These are phyloP conservation scores for Cercospora janseana DNA, from an alignment of 2,329 filamentous ascomycete species.

Conservation along the genomic window DNA sequence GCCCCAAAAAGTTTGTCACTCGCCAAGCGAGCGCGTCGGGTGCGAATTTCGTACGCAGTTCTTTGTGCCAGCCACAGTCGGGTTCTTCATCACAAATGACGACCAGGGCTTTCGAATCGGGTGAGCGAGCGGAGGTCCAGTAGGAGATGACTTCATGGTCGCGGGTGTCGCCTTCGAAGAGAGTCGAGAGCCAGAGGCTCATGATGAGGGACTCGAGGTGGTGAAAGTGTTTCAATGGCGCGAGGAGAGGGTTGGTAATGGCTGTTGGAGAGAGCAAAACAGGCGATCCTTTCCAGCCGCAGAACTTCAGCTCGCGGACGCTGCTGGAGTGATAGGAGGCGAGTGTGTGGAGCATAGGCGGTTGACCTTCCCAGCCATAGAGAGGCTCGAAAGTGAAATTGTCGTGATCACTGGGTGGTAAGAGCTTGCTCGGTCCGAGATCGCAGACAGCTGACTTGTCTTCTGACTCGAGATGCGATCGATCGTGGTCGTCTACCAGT, in stretches of 20 bases:
- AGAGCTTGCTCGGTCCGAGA: conserved; percentile 27
- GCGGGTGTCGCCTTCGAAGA: conserved; percentile 39
- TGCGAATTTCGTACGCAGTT: conserved; percentile 42
- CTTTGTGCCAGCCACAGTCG: conserved; percentile 43
- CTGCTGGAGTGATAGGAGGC: conserved; percentile 43
- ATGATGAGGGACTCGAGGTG: conserved; percentile 44
- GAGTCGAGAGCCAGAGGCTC: conserved; percentile 45
- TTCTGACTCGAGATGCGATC: conserved; percentile 35
- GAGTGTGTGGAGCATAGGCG: conserved; percentile 45
- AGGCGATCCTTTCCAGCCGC: conserved; percentile 47
- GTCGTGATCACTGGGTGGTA: conserved; percentile 12
- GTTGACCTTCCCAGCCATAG: conserved; percentile 43
- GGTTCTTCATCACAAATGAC: conserved; percentile 33
- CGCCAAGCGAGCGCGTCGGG: conserved; percentile 44
- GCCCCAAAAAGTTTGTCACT: conserved; percentile 43
- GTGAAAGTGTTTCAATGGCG: conserved; percentile 44
- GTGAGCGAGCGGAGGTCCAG: conserved; percentile 44
- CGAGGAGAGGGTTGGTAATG: conserved; percentile 42
- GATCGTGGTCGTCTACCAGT: conserved; percentile 23
- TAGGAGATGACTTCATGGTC: conserved; percentile 46
- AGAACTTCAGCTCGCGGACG: conserved; percentile 49
- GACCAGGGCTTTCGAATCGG: conserved; percentile 42
- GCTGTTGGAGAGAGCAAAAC: conserved; percentile 41
- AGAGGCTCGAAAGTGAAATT: conserved; percentile 38
- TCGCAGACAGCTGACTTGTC: conserved; percentile 31